Evolutionary conservation across 805 yeast genomes (phyloP), one percentile per base, ranked within the genome.

Genomic region (Zygosaccharomyces bailii): DNA sequence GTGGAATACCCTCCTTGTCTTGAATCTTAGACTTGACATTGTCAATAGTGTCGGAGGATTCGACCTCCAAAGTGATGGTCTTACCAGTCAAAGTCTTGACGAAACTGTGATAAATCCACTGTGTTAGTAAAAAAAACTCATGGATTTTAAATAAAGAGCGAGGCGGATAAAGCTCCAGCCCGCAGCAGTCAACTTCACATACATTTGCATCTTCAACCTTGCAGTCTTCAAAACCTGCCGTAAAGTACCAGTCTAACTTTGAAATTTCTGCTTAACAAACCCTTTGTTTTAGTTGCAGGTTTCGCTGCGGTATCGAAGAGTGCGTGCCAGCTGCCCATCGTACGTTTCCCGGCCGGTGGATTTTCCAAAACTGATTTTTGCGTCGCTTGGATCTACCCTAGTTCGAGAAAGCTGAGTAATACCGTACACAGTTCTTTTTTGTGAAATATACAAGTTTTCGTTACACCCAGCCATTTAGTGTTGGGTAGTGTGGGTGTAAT

Each of bases 1-100:
- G 97, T 74, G 98, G 98, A 63, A 91, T 91, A 72, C 97, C 97
- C 76, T 91, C 98, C 83, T 90, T 90, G 84, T 91, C 96, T 78
- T 88, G 96, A 75, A 89, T 90, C 84, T 90, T 90, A 72, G 96
- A 82, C 82, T 90, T 89, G 82, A 89, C 96, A 70, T 89, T 89
- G 86, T 90, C 96, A 76, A 89, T 89, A 71, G 96, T 88, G 84
- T 89, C 97, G 67, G 96, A 86, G 65, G 96, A 88, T 82, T 89
- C 97, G 72, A 89, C 97, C 82, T 89, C 96, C 69, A 89, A 85
- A 83, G 96, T 89, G 78, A 90, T 90, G 72, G 96, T 84, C 80
- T 82, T 84, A 81, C 89, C 89, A 65, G 89, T 84, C 73, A 83
- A 78, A 75, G 89, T 83, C 74, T 83, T 83, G 75, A 83, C 89